Conservation (phyloP, 768 basidiomycete genomes). For the Hemileccinum impolitum region DNA sequence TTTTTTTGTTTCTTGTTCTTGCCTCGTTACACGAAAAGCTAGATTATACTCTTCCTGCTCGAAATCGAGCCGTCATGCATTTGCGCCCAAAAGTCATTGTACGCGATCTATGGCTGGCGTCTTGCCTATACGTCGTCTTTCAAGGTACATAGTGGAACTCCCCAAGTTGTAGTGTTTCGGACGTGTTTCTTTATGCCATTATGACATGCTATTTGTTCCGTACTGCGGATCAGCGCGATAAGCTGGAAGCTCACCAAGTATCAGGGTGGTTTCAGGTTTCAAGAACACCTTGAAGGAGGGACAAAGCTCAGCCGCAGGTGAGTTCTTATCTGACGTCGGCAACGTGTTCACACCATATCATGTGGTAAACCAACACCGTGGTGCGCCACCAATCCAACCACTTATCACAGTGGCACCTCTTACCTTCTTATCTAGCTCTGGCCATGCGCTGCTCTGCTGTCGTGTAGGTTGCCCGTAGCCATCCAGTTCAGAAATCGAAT, state of each 20-base stretch:
- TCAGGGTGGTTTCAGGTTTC: too few relatives aligned
- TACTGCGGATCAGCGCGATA: too few relatives aligned
- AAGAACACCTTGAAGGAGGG: too few relatives aligned
- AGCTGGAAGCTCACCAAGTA: too few relatives aligned
- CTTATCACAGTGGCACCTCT: too few relatives aligned
- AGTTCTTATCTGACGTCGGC: too few relatives aligned
- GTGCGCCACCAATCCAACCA: too few relatives aligned
- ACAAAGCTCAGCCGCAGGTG: too few relatives aligned
- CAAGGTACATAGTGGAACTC: neutral
- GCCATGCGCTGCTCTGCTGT: too few relatives aligned
- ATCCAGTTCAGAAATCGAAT: conserved; percentile 6
- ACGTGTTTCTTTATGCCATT: conserved; percentile 6
- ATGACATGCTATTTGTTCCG: conserved; percentile 1
- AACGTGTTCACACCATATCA: too few relatives aligned
- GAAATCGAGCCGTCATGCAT: conserved; percentile 6
- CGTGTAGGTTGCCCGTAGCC: neutral
- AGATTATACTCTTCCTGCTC: conserved; percentile 5
- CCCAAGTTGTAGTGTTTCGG: neutral
- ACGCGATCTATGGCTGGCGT: neutral
- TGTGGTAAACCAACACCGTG: too few relatives aligned
- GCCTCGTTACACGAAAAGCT: neutral
- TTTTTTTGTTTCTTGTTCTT: neutral
- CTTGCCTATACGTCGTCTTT: neutral
- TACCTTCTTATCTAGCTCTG: neutral
- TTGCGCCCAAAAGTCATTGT: neutral